A percentile compares a stretch with the other conserved stretches of the same genome.
These are phyloP conservation scores for Zangia roseola DNA, from an alignment of 768 basidiomycete species.

Conservation along the genomic window DNA sequence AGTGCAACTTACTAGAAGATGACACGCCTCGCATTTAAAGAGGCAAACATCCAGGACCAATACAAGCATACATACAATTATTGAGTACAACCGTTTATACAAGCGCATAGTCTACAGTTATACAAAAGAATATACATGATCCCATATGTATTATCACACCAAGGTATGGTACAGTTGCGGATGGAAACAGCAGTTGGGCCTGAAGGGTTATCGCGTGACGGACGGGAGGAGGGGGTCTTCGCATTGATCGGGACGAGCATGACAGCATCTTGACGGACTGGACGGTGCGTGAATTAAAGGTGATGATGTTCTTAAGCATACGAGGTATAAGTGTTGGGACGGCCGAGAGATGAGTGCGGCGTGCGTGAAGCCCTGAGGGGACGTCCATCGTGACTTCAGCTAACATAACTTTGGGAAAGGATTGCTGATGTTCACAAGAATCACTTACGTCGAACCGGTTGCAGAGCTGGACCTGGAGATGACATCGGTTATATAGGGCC, in stretches of 20 bases:
- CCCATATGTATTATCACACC: conserved; percentile 28
- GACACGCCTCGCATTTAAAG: neutral
- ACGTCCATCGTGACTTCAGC: conserved; percentile 31
- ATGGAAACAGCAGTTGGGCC: conserved; percentile 1
- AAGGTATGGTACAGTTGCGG: conserved; percentile 13
- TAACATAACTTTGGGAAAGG: conserved; percentile 11
- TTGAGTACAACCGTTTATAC: conserved; percentile 19
- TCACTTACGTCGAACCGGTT: conserved; percentile 33
- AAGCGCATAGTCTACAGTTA: conserved; percentile 19
- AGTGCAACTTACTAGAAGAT: no score
- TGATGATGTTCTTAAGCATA: conserved; percentile 19
- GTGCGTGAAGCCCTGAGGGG: conserved; percentile 14
- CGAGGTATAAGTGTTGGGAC: conserved; percentile 18
- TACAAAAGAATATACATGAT: conserved; percentile 34
- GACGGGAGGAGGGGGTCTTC: conserved; percentile 6
- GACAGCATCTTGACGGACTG: conserved; percentile 18
- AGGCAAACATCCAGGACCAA: neutral
- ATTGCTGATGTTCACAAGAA: neutral
- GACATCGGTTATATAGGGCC: conserved; percentile 15
- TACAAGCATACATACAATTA: conserved; percentile 24
- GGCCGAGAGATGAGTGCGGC: conserved; percentile 14
- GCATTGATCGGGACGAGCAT: conserved; percentile 10
- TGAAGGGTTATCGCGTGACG: conserved; percentile 20
- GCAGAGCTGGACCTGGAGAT: conserved; percentile 35
- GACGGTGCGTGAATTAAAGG: conserved; percentile 3